Percentiles rank a stretch among this genome's conserved stretches.
These are phyloP conservation scores for Leishmania gerbilli DNA, from an alignment of 208 protist species.

Conservation along the genomic window DNA sequence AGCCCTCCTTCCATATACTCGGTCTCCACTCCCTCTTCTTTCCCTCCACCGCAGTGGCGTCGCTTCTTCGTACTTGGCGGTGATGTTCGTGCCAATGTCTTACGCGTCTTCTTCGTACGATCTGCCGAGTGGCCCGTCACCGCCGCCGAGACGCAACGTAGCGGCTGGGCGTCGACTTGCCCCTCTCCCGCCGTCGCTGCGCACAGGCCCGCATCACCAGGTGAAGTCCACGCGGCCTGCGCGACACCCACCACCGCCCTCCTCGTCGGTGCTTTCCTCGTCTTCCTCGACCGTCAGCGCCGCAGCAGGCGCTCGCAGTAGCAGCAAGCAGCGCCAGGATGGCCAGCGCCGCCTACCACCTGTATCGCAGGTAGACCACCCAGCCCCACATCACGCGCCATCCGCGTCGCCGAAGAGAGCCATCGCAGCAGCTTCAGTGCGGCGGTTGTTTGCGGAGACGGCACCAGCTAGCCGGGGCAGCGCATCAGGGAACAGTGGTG, in stretches of 20 bases:
- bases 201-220: neutral
- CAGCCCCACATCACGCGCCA: neutral
- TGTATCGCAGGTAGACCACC: neutral
- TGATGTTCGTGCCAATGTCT: neutral
- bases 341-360: constrained; percentile 2
- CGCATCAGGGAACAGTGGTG: neutral
- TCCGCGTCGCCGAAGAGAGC: neutral
- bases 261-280: neutral
- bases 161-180: constrained; percentile 21
- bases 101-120: neutral
- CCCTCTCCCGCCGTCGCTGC: constrained; percentile 16
- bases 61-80: no score
- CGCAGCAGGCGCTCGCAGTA: neutral
- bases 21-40: neutral
- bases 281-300: neutral
- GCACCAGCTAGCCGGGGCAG: neutral
- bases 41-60: no score
- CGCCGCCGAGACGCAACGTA: constrained; percentile 6
- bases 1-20: neutral
- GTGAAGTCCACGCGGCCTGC: neutral
- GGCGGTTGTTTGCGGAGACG: neutral
- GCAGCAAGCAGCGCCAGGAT: constrained; percentile 6
- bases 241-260: neutral
- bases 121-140: neutral
- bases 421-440: neutral